phyloP scores from a whole-genome alignment of 140 eudicot species.

The Artemisia princeps region DNA sequence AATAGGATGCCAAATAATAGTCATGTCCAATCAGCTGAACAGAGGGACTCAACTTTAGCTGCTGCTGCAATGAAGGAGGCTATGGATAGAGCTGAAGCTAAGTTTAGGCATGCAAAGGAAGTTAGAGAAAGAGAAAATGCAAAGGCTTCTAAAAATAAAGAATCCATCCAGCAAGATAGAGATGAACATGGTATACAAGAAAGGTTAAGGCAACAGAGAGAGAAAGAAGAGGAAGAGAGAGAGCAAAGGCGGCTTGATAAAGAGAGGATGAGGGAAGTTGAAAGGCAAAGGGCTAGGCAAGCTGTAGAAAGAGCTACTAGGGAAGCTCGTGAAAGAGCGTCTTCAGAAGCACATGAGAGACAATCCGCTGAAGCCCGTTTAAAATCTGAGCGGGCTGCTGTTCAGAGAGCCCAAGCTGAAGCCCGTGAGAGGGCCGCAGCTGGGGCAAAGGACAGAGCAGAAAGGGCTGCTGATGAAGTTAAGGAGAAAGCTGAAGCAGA shows the following conservation, averaged over 20 bases:
- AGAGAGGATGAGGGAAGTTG: slow-evolving; percentile 50
- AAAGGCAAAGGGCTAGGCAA: slow-evolving; percentile 53
- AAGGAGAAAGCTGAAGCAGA: slow-evolving; percentile 52
- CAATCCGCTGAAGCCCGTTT: slow-evolving; percentile 52
- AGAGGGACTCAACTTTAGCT: slow-evolving; percentile 39
- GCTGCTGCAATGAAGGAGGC: slow-evolving; percentile 93
- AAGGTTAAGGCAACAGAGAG: slow-evolving; percentile 30
- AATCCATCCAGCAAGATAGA: slow-evolving; percentile 39
- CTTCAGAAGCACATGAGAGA: slow-evolving; percentile 44
- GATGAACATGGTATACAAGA: slow-evolving; percentile 30
- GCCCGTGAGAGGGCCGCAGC: slow-evolving; percentile 77
- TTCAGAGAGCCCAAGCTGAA: slow-evolving; percentile 76
- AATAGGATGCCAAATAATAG: slow-evolving; percentile 1
- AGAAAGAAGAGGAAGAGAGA: slow-evolving; percentile 55
- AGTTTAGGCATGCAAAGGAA: slow-evolving; percentile 77
- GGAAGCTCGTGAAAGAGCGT: slow-evolving; percentile 83
- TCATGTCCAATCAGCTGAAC: slow-evolving; percentile 32
- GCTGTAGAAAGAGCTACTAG: slow-evolving; percentile 71
- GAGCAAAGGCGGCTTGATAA: slow-evolving; percentile 45
- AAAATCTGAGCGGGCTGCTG: slow-evolving; percentile 59
- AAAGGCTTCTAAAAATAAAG: slow-evolving; percentile 59
- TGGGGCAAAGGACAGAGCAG: slow-evolving; percentile 69
- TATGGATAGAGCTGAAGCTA: slow-evolving; percentile 88
- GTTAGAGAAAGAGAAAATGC: slow-evolving; percentile 71
- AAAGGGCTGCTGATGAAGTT: slow-evolving; percentile 55